Conservation (phyloP, 2,329 filamentous ascomycete species). For the Epicoccum sorghinum region DNA sequence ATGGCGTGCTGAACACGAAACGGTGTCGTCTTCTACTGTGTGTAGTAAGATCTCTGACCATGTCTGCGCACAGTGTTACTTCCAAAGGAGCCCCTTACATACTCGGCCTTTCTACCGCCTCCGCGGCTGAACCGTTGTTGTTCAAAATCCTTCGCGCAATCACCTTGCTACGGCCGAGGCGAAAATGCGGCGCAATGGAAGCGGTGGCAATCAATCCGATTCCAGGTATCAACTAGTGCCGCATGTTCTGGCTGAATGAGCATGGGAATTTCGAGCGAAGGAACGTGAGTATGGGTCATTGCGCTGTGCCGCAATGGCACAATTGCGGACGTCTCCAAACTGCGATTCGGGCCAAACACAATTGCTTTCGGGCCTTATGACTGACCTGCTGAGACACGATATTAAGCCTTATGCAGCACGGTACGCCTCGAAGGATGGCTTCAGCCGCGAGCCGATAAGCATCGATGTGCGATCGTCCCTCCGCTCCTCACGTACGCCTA, state of each 20-base stretch:
- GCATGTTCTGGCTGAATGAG: neutral
- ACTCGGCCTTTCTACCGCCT: neutral
- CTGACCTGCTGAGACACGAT: neutral
- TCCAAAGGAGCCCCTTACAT: conserved; percentile 4
- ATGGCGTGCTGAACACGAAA: neutral
- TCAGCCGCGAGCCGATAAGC: neutral
- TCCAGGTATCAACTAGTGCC: neutral
- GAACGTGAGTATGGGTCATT: conserved; percentile 1
- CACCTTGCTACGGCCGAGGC: neutral
- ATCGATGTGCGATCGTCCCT: neutral
- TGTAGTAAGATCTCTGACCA: neutral
- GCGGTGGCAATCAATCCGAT: conserved; percentile 1
- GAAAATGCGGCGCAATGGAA: conserved; percentile 7
- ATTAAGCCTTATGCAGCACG: neutral
- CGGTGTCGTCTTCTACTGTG: neutral
- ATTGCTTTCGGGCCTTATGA: neutral
- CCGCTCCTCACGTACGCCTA: neutral
- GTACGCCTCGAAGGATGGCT: neutral
- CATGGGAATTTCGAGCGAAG: neutral
- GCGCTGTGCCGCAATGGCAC: conserved; percentile 7
- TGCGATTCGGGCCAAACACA: neutral
- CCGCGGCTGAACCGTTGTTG: neutral
- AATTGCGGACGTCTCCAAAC: neutral
- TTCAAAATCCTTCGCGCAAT: conserved; percentile 5
- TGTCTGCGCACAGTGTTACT: neutral